Evolutionary conservation across 2,329 filamentous ascomycete species (phyloP), one percentile per base, ranked within the genome.

Genomic region (Myriosclerotinia duriaeana): DNA sequence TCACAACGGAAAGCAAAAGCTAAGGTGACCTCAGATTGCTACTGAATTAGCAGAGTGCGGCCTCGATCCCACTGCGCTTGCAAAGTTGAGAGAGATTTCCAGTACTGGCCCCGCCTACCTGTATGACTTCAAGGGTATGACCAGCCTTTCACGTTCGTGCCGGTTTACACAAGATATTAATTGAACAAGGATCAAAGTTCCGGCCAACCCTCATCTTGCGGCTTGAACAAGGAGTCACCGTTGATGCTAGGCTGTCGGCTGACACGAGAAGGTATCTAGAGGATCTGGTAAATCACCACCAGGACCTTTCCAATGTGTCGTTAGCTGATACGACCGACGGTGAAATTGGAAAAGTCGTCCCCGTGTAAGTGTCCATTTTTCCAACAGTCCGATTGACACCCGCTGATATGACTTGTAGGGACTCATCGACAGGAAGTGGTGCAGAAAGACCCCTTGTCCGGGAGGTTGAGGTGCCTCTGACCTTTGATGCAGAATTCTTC

Each of bases 401-500:
- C 26, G 48, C n/a, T 62, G 17, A 52, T 40, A 40, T 38, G 42
- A 30, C 30, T 50, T 38, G 34, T 34, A 58, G 53, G 26, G 42
- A 38, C 8, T 20, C 42, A n/a, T 30, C 26, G 34, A n/a, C 42
- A 58, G 30, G 48, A 42, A 56, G 36, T 14, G 38, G 30, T 30
- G 53, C 58, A 70, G 36, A 58, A n/a, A 40, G 34, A 26, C 53
- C 62, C 2, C 30, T 65, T 58, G 53, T 81, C 70, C 77, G 79
- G 34, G 78, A 77, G 67, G 81, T 96, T n/a, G 88, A 93, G 75
- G 85, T 96, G 8, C 89, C 91, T 22, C 80, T 96, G 2, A 86
- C 86, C 2, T 91, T 91, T 34, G 92, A 95, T 73, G 83, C 84
- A 26, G 86, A 93, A 74, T 96, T 96, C 77, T 96, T 96, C 77